Evolutionary conservation across 352 stramenopile genomes (phyloP), one percentile per base, ranked within the genome.

Genomic region (Globisporangium splendens): DNA sequence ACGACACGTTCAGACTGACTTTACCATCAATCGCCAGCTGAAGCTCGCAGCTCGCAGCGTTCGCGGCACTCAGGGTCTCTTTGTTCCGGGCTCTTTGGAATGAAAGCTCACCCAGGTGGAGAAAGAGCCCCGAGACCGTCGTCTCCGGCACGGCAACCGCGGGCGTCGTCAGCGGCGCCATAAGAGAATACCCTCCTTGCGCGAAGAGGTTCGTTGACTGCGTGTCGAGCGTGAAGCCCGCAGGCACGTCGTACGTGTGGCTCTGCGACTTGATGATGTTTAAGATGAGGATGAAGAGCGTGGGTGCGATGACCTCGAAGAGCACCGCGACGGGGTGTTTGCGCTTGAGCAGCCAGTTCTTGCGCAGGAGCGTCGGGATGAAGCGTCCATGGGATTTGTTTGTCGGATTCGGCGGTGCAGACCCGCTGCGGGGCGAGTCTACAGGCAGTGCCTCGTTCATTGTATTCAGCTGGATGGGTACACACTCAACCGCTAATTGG

Each of bases 271-370:
- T 82, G 56, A 93, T 71, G 57, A 68, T 51, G 49, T 80, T 58
- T 51, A 93, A 75, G 44, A 88, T 28, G 21, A 79, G 18, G 39
- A 93, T 73, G 59, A 86, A 87, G 57, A 81, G 31, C 18, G 86
- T 65, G 17, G 83, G 83, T 3, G 79, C 70, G 42, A 89, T 46
- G 47, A 90, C 61, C 61, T 93, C 83, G 31, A 87, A 73, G 31
- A 83, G 22, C 13, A 81, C 56, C 10, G 66, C 71, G 3, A 87
- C 20, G 17, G 68, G 72, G 21, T 86, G 68, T 39, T 85, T 82
- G 50, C 70, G 73, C 75, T 92, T 92, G 65, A 92, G 83, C 70
- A 83, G 64, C 66, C 70, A 86, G 67, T 92, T 92, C 71, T 92
- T 92, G 50, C 80, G 72, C 54, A 92, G 72, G 43, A 92, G 59